phyloP scores from a whole-genome alignment of 441 rosid species.

The Pelargonium citronellum region DNA sequence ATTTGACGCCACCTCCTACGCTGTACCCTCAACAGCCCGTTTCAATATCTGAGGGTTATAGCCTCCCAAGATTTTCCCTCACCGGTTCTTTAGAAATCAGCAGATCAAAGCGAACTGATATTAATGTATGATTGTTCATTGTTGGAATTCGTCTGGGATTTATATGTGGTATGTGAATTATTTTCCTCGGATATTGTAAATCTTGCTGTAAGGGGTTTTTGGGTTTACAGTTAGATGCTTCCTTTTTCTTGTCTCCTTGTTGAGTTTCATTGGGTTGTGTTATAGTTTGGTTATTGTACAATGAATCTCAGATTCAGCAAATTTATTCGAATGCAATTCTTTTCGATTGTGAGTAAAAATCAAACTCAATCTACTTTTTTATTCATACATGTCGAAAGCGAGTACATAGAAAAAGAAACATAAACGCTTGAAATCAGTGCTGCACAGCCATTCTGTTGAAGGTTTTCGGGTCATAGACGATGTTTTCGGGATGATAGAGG shows the following conservation, averaged over 20 bases:
- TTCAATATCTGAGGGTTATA: slow-evolving; percentile 53
- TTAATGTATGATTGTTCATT: slow-evolving; percentile 41
- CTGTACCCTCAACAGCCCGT: slow-evolving; percentile 93
- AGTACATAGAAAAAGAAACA: too few relatives aligned
- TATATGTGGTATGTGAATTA: not conserved
- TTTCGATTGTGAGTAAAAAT: not conserved
- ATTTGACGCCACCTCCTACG: slow-evolving; percentile 92
- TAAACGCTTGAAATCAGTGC: not conserved
- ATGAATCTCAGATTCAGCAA: not conserved
- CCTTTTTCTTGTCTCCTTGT: not conserved
- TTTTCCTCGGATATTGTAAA: not conserved
- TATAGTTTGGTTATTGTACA: not conserved
- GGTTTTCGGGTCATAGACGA: not conserved
- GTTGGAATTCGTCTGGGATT: not conserved
- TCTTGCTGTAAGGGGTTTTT: not conserved
- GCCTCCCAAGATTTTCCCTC: slow-evolving; percentile 62
- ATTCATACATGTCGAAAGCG: not conserved
- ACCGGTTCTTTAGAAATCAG: slow-evolving; percentile 46
- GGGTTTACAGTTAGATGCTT: slow-evolving; percentile 1
- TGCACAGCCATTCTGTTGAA: not conserved
- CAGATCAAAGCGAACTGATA: slow-evolving; percentile 76
- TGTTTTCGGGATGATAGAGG: not conserved
- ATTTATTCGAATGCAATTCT: not conserved
- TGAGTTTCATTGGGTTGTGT: not conserved
- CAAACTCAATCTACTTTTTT: not conserved